Evolutionary conservation across 2,329 filamentous ascomycete species (phyloP), one percentile per base, ranked within the genome.

Genomic region (Gyromitra esculenta): DNA sequence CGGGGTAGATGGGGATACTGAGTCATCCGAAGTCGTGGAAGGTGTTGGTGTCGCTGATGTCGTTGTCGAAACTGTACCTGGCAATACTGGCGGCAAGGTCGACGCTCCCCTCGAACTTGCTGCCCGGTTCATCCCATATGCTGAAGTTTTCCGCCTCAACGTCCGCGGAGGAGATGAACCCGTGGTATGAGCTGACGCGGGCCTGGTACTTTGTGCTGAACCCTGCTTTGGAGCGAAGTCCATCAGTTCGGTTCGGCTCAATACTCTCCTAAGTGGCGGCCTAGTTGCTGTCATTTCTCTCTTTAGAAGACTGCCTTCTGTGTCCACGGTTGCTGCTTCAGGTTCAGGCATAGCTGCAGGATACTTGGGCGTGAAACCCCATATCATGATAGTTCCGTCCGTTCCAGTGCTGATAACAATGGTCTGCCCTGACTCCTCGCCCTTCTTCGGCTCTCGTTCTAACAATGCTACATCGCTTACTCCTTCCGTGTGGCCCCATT

Each of bases 401-500:
- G 91, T 89, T 1, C 91, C 92, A 41, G 92, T 91, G 79, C 91
- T 94, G 67, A 95, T 88, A 54, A 93, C 84, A 8, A 82, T 84
- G 59, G 82, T 83, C 69, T 82, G 82, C 67, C 88, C 87, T 35
- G 85, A 84, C 15, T 86, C 85, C 15, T 88, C 87, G 0, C 87
- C 86, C 6, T 86, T 86, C 15, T 78, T 80, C 25, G 75, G 75
- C 35, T 75, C 75, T 50, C 75, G 57, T 70, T 91, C 88, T 9
- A 95, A 83, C 18, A 97, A 84, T 2, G 91, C 88, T 18, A 96
- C 89, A 76, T 94, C 94, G 66, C 92, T 97, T 79, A 99, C 93
- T 7, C 94, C 92, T 82, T 97, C 94, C 0, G 94, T 97, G 80
- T 99, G 96, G 0, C 96, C 96, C 89, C 94, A 97, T 84, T 98